A percentile compares a stretch with the other conserved stretches of the same genome.
Evolutionary conservation across 2,329 filamentous ascomycete species (phyloP).

Genomic region (Fusarium caatingaense): DNA sequence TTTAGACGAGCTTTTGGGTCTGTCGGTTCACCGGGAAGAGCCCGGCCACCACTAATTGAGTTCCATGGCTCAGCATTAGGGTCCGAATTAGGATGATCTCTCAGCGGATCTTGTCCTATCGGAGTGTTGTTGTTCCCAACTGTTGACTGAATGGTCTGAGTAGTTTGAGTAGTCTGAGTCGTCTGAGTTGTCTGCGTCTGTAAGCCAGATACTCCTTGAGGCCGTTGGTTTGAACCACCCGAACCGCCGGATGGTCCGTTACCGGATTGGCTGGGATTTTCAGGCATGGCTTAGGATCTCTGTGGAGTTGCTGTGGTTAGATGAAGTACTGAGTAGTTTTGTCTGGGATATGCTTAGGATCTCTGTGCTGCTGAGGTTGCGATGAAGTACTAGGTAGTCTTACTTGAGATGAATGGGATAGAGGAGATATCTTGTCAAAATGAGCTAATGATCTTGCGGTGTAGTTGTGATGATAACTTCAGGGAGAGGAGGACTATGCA

Average conservation of each 20-base stretch:
- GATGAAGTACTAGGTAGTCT: neutral
- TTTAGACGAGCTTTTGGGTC: neutral
- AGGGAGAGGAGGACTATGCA: neutral
- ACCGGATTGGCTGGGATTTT: neutral
- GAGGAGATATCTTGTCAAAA: neutral
- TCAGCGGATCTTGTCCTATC: neutral
- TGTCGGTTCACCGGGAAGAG: neutral
- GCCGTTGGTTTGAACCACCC: neutral
- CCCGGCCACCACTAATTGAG: neutral
- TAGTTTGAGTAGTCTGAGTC: neutral
- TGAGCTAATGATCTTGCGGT: neutral
- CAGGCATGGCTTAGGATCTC: neutral
- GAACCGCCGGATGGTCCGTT: neutral
- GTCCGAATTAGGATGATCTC: neutral
- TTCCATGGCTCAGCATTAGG: neutral
- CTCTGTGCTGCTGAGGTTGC: neutral
- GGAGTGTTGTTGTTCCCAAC: neutral
- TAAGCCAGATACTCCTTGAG: neutral
- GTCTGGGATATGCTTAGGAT: neutral
- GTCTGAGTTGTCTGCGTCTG: neutral
- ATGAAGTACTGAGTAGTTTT: neutral
- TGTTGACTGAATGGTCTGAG: neutral
- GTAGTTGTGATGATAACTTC: neutral
- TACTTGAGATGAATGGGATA: neutral
- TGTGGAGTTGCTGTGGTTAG: neutral